These are phyloP conservation scores for Alternaria sp. DNA, from an alignment of 2,329 filamentous ascomycete species.

Conservation along the genomic window DNA sequence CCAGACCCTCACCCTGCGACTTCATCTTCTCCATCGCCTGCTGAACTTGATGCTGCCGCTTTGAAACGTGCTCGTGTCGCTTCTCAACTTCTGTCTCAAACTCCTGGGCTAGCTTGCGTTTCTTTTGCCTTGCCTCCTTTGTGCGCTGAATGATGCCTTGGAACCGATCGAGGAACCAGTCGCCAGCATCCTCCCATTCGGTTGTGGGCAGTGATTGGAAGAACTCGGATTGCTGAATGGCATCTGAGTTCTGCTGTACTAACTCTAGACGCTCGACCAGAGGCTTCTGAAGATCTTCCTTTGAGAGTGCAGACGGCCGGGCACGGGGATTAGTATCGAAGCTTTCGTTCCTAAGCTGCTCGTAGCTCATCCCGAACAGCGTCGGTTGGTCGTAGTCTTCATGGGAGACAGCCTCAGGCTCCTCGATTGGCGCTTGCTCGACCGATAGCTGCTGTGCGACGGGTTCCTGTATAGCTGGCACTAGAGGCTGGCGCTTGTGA, in stretches of 20 bases:
- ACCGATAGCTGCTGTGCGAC: slow-evolving; percentile 7
- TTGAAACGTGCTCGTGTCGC: slow-evolving; percentile 59
- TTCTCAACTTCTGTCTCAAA: slow-evolving; percentile 63
- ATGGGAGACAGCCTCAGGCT: slow-evolving; percentile 7
- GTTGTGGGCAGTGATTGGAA: slow-evolving; percentile 59
- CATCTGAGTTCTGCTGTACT: slow-evolving; percentile 30
- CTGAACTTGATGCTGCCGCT: slow-evolving; percentile 57
- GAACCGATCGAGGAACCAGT: slow-evolving; percentile 65
- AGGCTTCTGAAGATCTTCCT: slow-evolving; percentile 34
- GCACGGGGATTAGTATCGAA: slow-evolving; percentile 53
- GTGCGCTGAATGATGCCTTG: slow-evolving; percentile 57
- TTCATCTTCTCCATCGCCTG: slow-evolving; percentile 61
- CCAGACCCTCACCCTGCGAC: slow-evolving; percentile 59
- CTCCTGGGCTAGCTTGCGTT: slow-evolving; percentile 58
- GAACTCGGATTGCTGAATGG: slow-evolving; percentile 55
- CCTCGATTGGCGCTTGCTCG: slow-evolving; percentile 13
- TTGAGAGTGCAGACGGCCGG: slow-evolving; percentile 16
- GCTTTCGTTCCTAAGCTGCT: slow-evolving; percentile 56
- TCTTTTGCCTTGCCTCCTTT: slow-evolving; percentile 59
- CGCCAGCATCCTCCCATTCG: slow-evolving; percentile 68
- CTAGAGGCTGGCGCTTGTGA: slow-evolving; percentile 1
- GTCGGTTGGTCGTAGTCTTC: slow-evolving; percentile 56
- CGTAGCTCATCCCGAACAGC: slow-evolving; percentile 55
- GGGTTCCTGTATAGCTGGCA: slow-evolving; percentile 8
- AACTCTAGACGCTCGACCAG: slow-evolving; percentile 37